Evolutionary conservation across 345 rosid genomes (phyloP).

Genomic region (Lepidium africanum): DNA sequence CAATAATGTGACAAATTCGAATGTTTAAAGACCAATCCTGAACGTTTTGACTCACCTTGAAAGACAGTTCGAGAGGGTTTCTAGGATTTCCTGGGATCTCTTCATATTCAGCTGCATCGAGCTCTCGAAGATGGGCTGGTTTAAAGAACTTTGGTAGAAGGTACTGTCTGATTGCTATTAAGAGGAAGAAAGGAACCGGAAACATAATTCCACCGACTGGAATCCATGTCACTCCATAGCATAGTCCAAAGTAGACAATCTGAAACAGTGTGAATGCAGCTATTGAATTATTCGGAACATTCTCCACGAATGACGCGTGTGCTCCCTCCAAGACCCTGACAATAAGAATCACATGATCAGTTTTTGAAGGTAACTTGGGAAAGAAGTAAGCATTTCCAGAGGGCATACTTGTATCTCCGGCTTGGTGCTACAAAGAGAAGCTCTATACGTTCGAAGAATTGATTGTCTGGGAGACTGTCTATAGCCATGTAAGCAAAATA

Average conservation of each 20-base stretch:
- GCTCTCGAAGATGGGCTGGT: constrained; percentile 41
- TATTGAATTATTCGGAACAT: constrained; percentile 47
- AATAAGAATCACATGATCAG: neutral
- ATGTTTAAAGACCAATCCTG: no score
- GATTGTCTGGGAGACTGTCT: constrained; percentile 84
- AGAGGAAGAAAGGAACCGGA: constrained; percentile 73
- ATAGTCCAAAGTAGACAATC: constrained; percentile 46
- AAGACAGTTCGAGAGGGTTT: constrained; percentile 18
- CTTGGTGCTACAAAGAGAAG: constrained; percentile 56
- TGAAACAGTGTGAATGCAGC: constrained; percentile 56
- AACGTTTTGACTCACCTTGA: constrained; percentile 1
- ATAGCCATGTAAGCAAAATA: constrained; percentile 91
- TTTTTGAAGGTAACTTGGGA: neutral
- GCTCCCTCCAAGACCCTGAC: constrained; percentile 58
- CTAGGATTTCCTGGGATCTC: constrained; percentile 45
- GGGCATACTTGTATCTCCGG: constrained; percentile 51
- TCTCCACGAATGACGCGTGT: constrained; percentile 70
- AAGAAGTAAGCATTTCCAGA: neutral
- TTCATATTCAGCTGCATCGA: constrained; percentile 79
- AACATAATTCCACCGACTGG: constrained; percentile 79
- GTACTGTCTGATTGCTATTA: constrained; percentile 58
- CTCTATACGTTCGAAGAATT: constrained; percentile 67
- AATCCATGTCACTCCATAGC: constrained; percentile 77
- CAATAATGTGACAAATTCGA: neutral
- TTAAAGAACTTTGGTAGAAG: constrained; percentile 55